These are phyloP conservation scores for Pseudognaphalium luteoalbum DNA, from an alignment of 129 eudicot species.

Conservation along the genomic window DNA sequence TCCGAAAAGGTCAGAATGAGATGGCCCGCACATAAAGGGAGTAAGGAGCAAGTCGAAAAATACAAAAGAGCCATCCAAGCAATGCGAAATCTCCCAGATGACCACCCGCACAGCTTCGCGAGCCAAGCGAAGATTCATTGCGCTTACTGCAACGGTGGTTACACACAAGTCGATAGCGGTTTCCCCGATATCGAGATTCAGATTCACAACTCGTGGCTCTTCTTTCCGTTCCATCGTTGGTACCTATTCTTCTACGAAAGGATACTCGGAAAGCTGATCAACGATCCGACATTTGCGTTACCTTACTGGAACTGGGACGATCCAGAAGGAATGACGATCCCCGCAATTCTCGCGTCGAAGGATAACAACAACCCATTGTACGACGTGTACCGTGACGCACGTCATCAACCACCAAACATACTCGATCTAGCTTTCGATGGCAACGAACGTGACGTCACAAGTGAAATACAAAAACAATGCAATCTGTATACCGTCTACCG, in stretches of 20 bases:
- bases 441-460: neutral
- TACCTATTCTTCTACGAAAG: conserved; percentile 46
- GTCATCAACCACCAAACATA: neutral
- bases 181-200: conserved; percentile 31
- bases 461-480: neutral
- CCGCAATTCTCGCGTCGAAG: conserved; percentile 6
- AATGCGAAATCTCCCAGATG: conserved; percentile 43
- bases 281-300: conserved; percentile 45
- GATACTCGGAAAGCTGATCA: conserved; percentile 48
- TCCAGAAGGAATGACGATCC: conserved; percentile 43
- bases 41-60: conserved; percentile 10
- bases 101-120: neutral
- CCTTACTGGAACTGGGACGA: conserved; percentile 58
- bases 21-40: conserved; percentile 26
- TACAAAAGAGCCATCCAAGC: conserved; percentile 32
- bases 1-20: neutral
- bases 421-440: neutral
- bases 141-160: conserved; percentile 35
- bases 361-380: conserved; percentile 18
- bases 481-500: conserved; percentile 37
- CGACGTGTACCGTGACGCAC: neutral
- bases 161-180: conserved; percentile 32
- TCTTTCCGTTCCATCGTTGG: conserved; percentile 50
- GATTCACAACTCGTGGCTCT: conserved; percentile 53
- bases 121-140: conserved; percentile 4